Base-by-base conservation (phyloP, 148 eudicot species). In the Cornus controversa region DNA sequence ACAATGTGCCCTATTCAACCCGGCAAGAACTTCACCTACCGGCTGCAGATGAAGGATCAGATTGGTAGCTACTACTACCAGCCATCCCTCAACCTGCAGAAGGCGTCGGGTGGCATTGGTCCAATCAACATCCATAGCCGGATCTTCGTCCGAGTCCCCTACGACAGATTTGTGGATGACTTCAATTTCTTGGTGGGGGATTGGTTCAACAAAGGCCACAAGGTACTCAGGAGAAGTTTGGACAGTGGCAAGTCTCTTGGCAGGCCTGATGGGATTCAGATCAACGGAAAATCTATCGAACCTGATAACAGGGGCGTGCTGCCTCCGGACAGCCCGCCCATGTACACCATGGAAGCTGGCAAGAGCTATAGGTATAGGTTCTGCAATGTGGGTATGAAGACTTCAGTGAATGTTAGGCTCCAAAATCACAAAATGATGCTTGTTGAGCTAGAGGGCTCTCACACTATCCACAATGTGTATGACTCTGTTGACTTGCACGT, bases 401-500 rank as follows among this genome's bases (percentile, higher is more conserved):
- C 67, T 7, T 78, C 81, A 5, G 67, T 82, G 62, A 82, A 82
- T 68, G 36, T 82, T 22, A 69, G 84, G 50, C 69, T 82, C 79
- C 84, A 82, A 75, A 75, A 74, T 63, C 84, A 82, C 58, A 0
- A 20, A 24, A 42, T 82, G 84, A 82, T 50, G 75, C 45, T 78
- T n/a, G 79, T 82, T 6, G 84, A 82, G 75, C 31, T 82, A 5
- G 84, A 82, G 37, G 84, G 84, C 7, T 82, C 84, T 8, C 84
- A 82, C 78, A 78, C 81, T 31, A 57, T 72, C 24, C 81, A 82
- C 10, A 77, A 26, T 45, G 5, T 64, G 2, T 82, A 82, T 36
- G 78, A 69, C 4, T 82, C 84, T 34, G 75, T 82, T 6, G 84
- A 82, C 16, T 10, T 82, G 0, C 84, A 82, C 68, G 62, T 78